Evolutionary conservation across 352 stramenopile genomes (phyloP).

Genomic region (Phytophthora boehmeriae): DNA sequence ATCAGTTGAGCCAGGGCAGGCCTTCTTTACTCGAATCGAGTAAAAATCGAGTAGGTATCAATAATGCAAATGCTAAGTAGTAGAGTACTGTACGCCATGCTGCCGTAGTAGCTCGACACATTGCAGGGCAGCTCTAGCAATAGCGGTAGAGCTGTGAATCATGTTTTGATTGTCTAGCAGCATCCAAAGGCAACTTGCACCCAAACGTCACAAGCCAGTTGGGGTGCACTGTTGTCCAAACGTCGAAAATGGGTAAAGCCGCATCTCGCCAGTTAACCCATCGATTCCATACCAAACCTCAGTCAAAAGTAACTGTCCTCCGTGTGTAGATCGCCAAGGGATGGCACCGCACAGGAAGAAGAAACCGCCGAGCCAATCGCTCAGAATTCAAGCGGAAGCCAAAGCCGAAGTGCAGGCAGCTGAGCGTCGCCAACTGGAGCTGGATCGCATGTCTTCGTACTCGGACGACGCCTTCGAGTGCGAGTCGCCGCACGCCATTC

Average conservation of each 20-base stretch:
- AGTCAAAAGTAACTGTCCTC: slow-evolving; percentile 25
- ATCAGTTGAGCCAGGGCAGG: background rate
- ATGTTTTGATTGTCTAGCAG: no score
- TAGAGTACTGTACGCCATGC: no score
- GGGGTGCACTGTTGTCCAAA: no score
- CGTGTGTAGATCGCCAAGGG: background rate
- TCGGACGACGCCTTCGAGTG: slow-evolving; percentile 54
- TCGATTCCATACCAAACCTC: slow-evolving; percentile 11
- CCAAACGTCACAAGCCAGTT: background rate
- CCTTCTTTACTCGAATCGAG: no score
- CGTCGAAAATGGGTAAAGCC: background rate
- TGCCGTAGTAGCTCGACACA: no score
- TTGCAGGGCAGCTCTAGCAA: no score
- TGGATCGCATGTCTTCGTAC: slow-evolving; percentile 47
- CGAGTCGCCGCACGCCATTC: slow-evolving; percentile 47
- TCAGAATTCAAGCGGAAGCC: slow-evolving; percentile 28
- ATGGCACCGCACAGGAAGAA: slow-evolving; percentile 5
- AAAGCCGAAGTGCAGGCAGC: slow-evolving; percentile 24
- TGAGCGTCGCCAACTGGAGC: slow-evolving; percentile 31
- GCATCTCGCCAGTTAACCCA: slow-evolving; percentile 6
- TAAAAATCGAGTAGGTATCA: no score
- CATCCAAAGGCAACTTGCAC: background rate
- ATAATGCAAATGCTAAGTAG: no score
- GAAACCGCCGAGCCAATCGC: slow-evolving; percentile 6
- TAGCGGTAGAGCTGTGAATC: no score